phyloP scores from a whole-genome alignment of 148 eudicot genomes.

The Suaeda aralocaspica region DNA sequence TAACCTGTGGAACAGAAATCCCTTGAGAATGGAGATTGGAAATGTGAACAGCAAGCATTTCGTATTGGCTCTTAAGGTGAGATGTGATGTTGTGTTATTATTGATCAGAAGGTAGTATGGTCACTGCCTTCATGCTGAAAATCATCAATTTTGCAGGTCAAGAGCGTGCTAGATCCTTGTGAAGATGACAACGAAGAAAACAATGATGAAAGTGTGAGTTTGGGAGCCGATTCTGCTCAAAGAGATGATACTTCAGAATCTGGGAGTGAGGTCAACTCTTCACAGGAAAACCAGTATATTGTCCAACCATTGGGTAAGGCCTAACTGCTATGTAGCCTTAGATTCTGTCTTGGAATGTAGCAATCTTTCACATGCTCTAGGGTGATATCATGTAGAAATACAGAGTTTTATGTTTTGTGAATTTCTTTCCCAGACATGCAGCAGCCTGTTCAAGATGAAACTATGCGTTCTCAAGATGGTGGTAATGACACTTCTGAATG shows the following conservation, averaged over 20 bases:
- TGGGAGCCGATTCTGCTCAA: constrained; percentile 70
- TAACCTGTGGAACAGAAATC: constrained; percentile 67
- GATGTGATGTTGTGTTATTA: constrained; percentile 1
- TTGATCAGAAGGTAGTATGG: neutral
- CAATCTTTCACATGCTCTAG: neutral
- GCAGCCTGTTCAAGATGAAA: constrained; percentile 34
- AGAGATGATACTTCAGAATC: constrained; percentile 56
- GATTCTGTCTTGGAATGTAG: neutral
- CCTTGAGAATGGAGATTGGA: constrained; percentile 81
- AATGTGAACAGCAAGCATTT: constrained; percentile 89
- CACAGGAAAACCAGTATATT: constrained; percentile 52
- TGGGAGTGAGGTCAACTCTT: constrained; percentile 60
- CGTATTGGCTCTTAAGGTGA: constrained; percentile 72
- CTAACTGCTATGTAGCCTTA: neutral
- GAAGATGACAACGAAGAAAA: constrained; percentile 73
- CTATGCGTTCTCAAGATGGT: constrained; percentile 45
- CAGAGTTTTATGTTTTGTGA: neutral
- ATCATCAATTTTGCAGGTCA: constrained; percentile 46
- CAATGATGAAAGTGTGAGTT: constrained; percentile 60
- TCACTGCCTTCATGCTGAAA: neutral
- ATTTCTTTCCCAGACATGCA: constrained; percentile 35
- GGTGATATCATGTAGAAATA: neutral
- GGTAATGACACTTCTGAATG: neutral
- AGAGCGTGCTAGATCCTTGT: constrained; percentile 91
- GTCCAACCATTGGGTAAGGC: constrained; percentile 60